A percentile compares a stretch with the other conserved stretches of the same genome.
These are phyloP conservation scores for Solanum gracilifrons DNA, from an alignment of 257 asterid genomes.

Conservation along the genomic window DNA sequence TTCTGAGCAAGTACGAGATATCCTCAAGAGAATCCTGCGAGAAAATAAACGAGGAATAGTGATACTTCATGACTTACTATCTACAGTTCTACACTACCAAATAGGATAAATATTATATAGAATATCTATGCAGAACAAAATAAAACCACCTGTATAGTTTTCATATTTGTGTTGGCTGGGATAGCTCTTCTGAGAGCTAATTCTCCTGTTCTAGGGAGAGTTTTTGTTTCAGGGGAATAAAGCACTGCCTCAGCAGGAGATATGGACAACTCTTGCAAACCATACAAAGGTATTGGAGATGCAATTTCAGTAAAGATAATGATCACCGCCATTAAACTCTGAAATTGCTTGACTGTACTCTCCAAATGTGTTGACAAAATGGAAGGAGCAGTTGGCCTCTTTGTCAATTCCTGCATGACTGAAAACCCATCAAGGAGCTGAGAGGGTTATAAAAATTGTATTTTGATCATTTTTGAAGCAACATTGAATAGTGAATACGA, in stretches of 20 bases:
- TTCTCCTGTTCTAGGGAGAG: conserved; percentile 86
- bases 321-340: conserved; percentile 36
- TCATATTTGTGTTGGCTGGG: conserved; percentile 93
- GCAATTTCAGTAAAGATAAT: conserved; percentile 52
- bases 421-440: conserved; percentile 11
- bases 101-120: background rate
- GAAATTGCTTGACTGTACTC: conserved; percentile 28
- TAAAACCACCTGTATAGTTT: conserved; percentile 66
- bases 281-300: conserved; percentile 49
- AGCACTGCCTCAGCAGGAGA: conserved; percentile 86
- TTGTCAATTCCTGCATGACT: conserved; percentile 43
- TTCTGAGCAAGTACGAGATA: conserved; percentile 87
- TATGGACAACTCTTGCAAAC: conserved; percentile 27
- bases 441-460: background rate
- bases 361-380: conserved; percentile 20
- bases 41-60: background rate
- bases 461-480: background rate
- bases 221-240: conserved; percentile 90
- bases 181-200: conserved; percentile 93
- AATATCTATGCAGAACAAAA: background rate
- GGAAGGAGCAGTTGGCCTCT: conserved; percentile 11
- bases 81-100: background rate
- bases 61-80: background rate
- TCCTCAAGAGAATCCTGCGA: conserved; percentile 86
- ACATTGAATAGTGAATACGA: background rate